Base-by-base conservation (phyloP, 257 asterid genomes). In the Nicotiana paniculata region DNA sequence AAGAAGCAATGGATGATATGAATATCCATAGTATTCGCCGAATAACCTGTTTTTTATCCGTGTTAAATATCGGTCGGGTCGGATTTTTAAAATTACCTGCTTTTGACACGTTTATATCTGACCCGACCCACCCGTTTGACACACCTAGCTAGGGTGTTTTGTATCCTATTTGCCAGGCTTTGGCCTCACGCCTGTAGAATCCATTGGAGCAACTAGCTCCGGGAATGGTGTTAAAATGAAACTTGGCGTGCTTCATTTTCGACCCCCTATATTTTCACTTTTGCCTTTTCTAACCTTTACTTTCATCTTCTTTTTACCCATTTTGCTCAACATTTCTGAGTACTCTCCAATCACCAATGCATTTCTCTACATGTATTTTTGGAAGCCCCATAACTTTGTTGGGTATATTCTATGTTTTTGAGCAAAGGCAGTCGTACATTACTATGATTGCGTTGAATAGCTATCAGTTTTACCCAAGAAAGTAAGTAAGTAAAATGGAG, bases 101-200 rank as follows among this genome's bases (percentile, higher is more conserved):
- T 28, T 28, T 28, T 1, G 1, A 28, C 30, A 28, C 0, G 30
- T 28, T 28, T 1, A 28, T 28, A 28, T 28, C 30, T 1, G 30
- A 28, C 30, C 30, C 30, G 30, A 28, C 30, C 30, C 30, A 28
- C 30, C 30, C 1, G 30, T 28, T 28, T 28, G 30, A 1, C 30
- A 28, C 30, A 1, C 30, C 8, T 32, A 32, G 35, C 35, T 3
- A 18, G 6, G 30, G 30, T 28, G 0, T 43, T 51, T 63, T 26
- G 68, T 24, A 63, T 11, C 3, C 3, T 63, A 63, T 72, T 77
- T 88, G 86, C 85, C 96, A 92, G 95, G 83, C 90, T 92, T 93
- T 90, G 85, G 78, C 46, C 66, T 87, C 93, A 90, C 94, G 92
- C 97, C 82, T 78, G 81, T 77, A 85, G 86, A 87, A 91, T 88